Evolutionary conservation across 306 rosid species (phyloP), one percentile per base, ranked within the genome.

Genomic region (Phaseolus lunatus): DNA sequence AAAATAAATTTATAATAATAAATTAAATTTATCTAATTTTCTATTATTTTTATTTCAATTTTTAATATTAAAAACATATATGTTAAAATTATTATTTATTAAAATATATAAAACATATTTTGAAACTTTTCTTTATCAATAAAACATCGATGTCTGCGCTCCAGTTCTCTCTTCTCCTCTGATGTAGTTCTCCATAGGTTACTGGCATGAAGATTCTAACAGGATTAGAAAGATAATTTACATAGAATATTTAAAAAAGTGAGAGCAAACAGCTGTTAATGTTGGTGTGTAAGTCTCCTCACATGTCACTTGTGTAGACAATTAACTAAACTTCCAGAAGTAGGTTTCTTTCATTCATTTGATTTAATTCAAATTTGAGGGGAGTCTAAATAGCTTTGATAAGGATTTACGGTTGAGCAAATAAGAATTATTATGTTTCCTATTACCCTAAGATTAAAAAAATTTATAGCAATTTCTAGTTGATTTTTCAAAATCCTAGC

Each of bases 111-210:
- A n/a, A n/a, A n/a, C n/a, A n/a, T n/a, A n/a, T n/a, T n/a, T n/a
- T n/a, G n/a, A n/a, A n/a, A n/a, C n/a, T n/a, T n/a, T n/a, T n/a
- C n/a, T n/a, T n/a, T n/a, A n/a, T n/a, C n/a, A n/a, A n/a, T n/a
- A n/a, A n/a, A n/a, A n/a, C n/a, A n/a, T n/a, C n/a, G n/a, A n/a
- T n/a, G n/a, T n/a, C n/a, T n/a, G 82, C 97, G 97, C 85, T 95
- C 98, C 89, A 95, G 75, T 85, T 92, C 97, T 88, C 98, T 95
- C 88, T 92, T 95, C 84, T 95, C 99, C 83, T 95, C 99, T 62
- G 97, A 89, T 67, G 96, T 92, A 45, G 92, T 88, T 88, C 99
- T 90, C 99, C 99, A 95, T 23, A 92, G 68, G 82, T 92, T 95
- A 81, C 97, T 92, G 82, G 67, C 66, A 82, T 31, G 80, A 9